Base-by-base conservation (phyloP, 2,329 filamentous ascomycete genomes). In the Aspergillus fructus region DNA sequence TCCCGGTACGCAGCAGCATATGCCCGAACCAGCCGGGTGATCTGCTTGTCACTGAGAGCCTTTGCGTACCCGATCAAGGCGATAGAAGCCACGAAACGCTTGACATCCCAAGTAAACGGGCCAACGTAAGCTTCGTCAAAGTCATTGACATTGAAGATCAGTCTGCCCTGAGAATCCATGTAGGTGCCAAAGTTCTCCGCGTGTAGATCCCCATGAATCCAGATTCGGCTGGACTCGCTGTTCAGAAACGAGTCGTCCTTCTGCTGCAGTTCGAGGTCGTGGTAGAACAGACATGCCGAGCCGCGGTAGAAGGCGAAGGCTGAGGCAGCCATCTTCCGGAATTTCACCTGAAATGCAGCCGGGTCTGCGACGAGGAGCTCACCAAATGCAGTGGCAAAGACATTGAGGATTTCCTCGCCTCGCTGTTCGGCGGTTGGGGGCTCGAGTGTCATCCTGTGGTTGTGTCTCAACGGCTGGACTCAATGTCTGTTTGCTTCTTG, bases 131-230 rank as follows among this genome's bases (percentile, higher is more conserved):
- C 62, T 40, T 64, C 62, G 46, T 64, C 62, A 30, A 64, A 64
- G 59, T 64, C 62, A 24, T 64, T 64, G 21, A 64, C 62, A 50
- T 64, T 62, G 56, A 64, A 64, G 24, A 64, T 57, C 23, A 64
- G 45, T 4, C 58, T 59, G n/a, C 62, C 62, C 39, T 64, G 27
- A 13, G 61, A 61, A 49, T 64, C 59, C 62, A 64, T 64, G 42
- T 62, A 64, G 2, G 62, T 62, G 55, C 62, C 62, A 21, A 64
- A 64, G 49, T 64, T 64, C 48, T 64, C 62, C 2, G 62, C 62
- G 51, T 64, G 62, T 12, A 64, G 58, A 39, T 64, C 62, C 5
- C 62, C 62, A 43, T 62, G 62, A 40, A 64, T 62, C 62, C 62
- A 64, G 51, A 64, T 56, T 2, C 50, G 58, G 43, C 55, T 53